Percentiles rank a stretch among this genome's conserved stretches.
Evolutionary conservation across 768 basidiomycete species (phyloP).

Genomic region (Tephrocybe sp.): DNA sequence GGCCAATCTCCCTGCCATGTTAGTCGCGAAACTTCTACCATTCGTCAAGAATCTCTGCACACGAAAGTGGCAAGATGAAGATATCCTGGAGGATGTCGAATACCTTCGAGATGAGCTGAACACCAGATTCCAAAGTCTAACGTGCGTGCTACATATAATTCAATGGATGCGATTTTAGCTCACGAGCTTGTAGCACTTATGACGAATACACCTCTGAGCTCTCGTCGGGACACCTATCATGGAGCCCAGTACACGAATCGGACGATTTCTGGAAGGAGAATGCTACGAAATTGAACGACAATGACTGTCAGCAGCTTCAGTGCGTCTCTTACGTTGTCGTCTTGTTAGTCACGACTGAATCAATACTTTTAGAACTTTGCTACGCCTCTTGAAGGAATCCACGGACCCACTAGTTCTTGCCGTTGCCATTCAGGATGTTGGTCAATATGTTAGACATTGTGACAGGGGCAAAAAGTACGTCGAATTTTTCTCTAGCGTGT

Average conservation of each 20-base stretch:
- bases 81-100: conserved; percentile 87
- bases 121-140: conserved; percentile 81
- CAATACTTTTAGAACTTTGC: conserved; percentile 55
- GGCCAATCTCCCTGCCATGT: conserved; percentile 89
- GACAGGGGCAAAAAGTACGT: conserved; percentile 87
- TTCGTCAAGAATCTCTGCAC: conserved; percentile 80
- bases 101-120: conserved; percentile 88
- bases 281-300: conserved; percentile 80
- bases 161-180: not conserved
- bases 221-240: conserved; percentile 84
- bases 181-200: conserved; percentile 65
- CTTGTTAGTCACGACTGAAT: not conserved
- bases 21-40: conserved; percentile 82
- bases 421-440: conserved; percentile 90
- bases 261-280: conserved; percentile 99
- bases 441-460: conserved; percentile 89
- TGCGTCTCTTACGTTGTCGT: conserved; percentile 29
- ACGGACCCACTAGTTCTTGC: conserved; percentile 78
- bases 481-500: too few relatives aligned
- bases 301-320: conserved; percentile 83
- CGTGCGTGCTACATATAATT: conserved; percentile 50
- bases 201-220: conserved; percentile 95
- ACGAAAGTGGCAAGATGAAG: conserved; percentile 94
- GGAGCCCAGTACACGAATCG: conserved; percentile 95
- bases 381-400: conserved; percentile 68